Base-by-base conservation (phyloP, 2,329 filamentous ascomycete genomes). In the Colletotrichum viniferum region DNA sequence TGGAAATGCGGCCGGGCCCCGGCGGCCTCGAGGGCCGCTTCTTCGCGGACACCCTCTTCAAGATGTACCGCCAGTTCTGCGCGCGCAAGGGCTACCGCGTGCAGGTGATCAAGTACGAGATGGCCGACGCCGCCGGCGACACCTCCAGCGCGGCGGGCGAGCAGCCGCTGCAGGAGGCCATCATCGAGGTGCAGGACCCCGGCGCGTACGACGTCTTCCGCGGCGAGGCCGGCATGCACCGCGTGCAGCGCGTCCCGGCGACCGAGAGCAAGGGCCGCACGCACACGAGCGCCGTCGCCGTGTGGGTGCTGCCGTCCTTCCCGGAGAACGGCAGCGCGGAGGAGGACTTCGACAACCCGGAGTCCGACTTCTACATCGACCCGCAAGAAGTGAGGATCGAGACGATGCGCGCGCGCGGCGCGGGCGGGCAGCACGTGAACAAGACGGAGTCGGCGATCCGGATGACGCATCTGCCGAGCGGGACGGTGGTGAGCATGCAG, bases 381-480 rank as follows among this genome's bases (percentile, higher is more conserved):
- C 92, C 94, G 7, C 90, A 92, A 76, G 96, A 99, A 74, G 95
- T 99, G 28, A 90, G 90, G 67, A 88, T 92, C 24, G 97, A 99
- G 82, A 95, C 96, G 76, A 98, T 98, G 96, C 91, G 96, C 18
- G 96, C 97, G 0, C 89, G 95, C 61, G 97, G 97, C 75, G 96
- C 97, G 1, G 97, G 97, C 36, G 97, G 97, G 1, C 97, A 99
- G 86, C 97, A 99, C 85, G 97, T 99, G 82, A 99, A 99, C 86
- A 98, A 96, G 84, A 99, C 97, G 0, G 97, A 99, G 86, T 98
- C 95, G 34, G 97, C 97, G 5, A 95, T 99, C 76, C 93, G 97
- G 12, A 89, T 99, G 80, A 98, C 96, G 3, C 97, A 99, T 86
- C 85, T 94, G 8, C 97, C 97, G 3, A 98, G 96, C 1, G 94